A percentile compares a stretch with the other conserved stretches of the same genome.
phyloP scores from a whole-genome alignment of 2,329 filamentous ascomycete species.

The Fusarium pseudonygamai region DNA sequence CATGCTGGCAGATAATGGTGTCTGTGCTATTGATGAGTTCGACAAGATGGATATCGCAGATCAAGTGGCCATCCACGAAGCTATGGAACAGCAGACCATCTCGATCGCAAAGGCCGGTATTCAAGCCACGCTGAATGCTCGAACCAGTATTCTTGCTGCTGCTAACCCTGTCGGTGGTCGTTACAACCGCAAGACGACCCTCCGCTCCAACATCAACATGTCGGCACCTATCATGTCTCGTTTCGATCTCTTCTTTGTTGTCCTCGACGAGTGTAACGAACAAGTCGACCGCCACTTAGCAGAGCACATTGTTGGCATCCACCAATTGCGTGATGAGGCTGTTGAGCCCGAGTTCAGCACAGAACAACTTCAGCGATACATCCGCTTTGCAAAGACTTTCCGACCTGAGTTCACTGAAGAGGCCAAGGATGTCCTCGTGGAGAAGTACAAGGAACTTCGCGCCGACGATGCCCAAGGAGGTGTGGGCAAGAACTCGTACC shows the following conservation, averaged over 20 bases:
- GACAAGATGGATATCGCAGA: constrained; percentile 99
- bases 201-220: constrained; percentile 98
- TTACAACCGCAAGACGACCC: constrained; percentile 96
- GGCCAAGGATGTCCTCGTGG: constrained; percentile 84
- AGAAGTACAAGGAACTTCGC: constrained; percentile 94
- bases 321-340: constrained; percentile 91
- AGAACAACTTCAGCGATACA: constrained; percentile 95
- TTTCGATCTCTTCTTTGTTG: constrained; percentile 98
- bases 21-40: constrained; percentile 98
- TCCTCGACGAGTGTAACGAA: constrained; percentile 97
- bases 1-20: constrained; percentile 96
- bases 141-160: constrained; percentile 93
- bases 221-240: constrained; percentile 98
- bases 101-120: constrained; percentile 99
- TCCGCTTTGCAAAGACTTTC: constrained; percentile 95
- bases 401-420: constrained; percentile 90
- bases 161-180: constrained; percentile 95
- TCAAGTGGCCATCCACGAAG: constrained; percentile 99
- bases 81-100: constrained; percentile 99
- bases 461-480: constrained; percentile 94
- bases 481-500: constrained; percentile 92
- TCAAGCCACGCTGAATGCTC: constrained; percentile 94
- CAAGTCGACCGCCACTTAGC: constrained; percentile 88
- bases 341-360: constrained; percentile 94
- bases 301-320: constrained; percentile 92